Conservation (phyloP, 139 green algal genomes). For the Mesostigma viride region DNA sequence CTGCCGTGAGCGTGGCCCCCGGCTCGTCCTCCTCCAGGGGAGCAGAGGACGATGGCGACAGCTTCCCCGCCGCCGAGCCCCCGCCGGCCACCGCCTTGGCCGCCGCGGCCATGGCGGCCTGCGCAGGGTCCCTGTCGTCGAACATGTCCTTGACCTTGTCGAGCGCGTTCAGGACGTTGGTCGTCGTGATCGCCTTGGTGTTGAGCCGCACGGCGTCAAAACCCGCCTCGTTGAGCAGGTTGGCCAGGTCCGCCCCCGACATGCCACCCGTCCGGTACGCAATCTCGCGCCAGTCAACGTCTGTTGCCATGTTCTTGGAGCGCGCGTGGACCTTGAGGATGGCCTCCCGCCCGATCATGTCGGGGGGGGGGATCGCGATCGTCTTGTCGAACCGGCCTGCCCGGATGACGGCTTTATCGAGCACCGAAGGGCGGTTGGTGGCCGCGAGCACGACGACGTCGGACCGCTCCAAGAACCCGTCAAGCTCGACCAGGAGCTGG, state of each 20-base stretch:
- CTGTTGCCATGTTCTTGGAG: background rate
- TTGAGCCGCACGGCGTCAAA: slow-evolving; percentile 72
- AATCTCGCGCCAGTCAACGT: background rate
- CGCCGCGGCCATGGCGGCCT: background rate
- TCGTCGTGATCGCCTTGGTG: slow-evolving; percentile 44
- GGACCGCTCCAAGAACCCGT: slow-evolving; percentile 42
- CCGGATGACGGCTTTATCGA: slow-evolving; percentile 57
- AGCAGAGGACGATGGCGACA: background rate
- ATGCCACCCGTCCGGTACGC: slow-evolving; percentile 67
- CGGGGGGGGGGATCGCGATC: slow-evolving; percentile 55
- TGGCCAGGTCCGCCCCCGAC: slow-evolving; percentile 77
- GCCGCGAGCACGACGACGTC: slow-evolving; percentile 63
- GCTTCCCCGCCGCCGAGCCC: background rate
- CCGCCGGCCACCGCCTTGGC: background rate
- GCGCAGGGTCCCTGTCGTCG: background rate
- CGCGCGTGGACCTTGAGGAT: slow-evolving; percentile 3
- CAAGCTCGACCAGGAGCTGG: slow-evolving; percentile 62
- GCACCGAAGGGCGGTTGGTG: slow-evolving; percentile 47
- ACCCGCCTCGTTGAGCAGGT: slow-evolving; percentile 91
- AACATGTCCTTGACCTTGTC: slow-evolving; percentile 37
- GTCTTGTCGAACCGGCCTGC: slow-evolving; percentile 56
- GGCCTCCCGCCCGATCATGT: background rate
- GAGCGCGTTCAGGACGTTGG: slow-evolving; percentile 76
- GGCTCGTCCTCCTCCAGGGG: background rate
- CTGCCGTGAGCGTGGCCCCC: background rate